Evolutionary conservation across 805 yeast species (phyloP).

Genomic region (Candida quercuum): DNA sequence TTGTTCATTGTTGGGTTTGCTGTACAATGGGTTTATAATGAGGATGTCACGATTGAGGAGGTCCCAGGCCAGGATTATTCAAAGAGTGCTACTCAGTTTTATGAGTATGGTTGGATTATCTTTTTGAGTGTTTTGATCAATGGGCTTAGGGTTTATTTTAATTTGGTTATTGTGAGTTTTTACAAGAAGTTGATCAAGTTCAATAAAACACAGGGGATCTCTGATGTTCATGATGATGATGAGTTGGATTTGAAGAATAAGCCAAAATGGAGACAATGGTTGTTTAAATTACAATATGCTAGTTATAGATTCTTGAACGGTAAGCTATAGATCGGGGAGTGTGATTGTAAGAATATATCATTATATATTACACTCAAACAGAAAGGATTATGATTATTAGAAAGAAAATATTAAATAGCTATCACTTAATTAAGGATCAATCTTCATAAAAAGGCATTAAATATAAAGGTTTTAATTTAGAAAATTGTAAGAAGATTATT

Average conservation of each 20-base stretch:
- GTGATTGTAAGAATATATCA: too few relatives aligned
- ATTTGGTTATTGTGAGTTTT: conserved; percentile 53
- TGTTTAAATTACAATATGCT: conserved; percentile 25
- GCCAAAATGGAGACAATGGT: conserved; percentile 21
- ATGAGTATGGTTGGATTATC: conserved; percentile 54
- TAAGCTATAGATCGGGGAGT: neutral
- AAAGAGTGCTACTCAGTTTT: conserved; percentile 54
- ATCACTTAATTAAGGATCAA: too few relatives aligned
- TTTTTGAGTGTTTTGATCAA: conserved; percentile 43
- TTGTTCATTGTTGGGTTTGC: conserved; percentile 72
- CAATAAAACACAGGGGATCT: conserved; percentile 34
- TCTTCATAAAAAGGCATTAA: too few relatives aligned
- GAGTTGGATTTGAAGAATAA: conserved; percentile 31
- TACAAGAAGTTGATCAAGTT: conserved; percentile 49
- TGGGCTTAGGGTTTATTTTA: conserved; percentile 52
- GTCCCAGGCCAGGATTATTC: conserved; percentile 24
- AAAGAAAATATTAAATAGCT: too few relatives aligned
- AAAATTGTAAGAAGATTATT: too few relatives aligned
- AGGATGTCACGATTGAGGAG: conserved; percentile 23
- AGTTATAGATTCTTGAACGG: conserved; percentile 24
- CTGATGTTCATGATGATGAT: conserved; percentile 27
- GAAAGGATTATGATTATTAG: too few relatives aligned
- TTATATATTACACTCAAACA: too few relatives aligned
- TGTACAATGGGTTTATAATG: conserved; percentile 67
- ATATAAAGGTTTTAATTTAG: too few relatives aligned